These are phyloP conservation scores for Candida easanensis DNA, from an alignment of 805 yeast genomes.

Conservation along the genomic window DNA sequence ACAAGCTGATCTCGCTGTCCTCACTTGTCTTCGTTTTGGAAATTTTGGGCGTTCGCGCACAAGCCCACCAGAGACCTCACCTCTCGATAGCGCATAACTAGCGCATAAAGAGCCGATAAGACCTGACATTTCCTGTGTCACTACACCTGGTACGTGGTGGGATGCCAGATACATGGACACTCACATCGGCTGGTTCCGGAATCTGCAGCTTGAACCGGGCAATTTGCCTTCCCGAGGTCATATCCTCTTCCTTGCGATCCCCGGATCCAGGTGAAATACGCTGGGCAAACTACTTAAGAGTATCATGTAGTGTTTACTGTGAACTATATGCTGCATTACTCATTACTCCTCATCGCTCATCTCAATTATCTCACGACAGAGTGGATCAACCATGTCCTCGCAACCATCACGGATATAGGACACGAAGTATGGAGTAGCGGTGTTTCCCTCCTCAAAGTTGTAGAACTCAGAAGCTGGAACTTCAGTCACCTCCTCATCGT, in stretches of 20 bases:
- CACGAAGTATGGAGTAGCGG: conserved; percentile 92
- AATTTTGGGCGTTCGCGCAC: conserved; percentile 1
- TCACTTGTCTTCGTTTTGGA: background rate
- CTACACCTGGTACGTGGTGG: background rate
- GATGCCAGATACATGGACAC: background rate
- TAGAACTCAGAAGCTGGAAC: conserved; percentile 66
- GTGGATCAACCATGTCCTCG: conserved; percentile 53
- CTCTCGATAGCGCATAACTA: no score
- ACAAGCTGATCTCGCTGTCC: background rate
- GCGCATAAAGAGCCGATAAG: no score
- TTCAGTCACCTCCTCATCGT: conserved; percentile 91
- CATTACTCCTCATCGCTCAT: no score
- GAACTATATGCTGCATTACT: no score
- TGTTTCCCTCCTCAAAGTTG: conserved; percentile 62
- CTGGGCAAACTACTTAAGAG: no score
- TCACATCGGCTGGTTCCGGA: background rate
- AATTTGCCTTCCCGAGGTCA: no score
- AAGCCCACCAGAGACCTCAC: no score
- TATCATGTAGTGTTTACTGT: no score
- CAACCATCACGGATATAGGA: conserved; percentile 75
- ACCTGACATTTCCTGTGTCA: no score
- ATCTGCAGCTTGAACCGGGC: no score
- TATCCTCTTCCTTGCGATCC: no score
- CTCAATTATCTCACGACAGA: conserved; percentile 40
- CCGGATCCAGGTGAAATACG: no score